Conservation (phyloP, 345 rosid genomes). For the Lumnitzera littorea region DNA sequence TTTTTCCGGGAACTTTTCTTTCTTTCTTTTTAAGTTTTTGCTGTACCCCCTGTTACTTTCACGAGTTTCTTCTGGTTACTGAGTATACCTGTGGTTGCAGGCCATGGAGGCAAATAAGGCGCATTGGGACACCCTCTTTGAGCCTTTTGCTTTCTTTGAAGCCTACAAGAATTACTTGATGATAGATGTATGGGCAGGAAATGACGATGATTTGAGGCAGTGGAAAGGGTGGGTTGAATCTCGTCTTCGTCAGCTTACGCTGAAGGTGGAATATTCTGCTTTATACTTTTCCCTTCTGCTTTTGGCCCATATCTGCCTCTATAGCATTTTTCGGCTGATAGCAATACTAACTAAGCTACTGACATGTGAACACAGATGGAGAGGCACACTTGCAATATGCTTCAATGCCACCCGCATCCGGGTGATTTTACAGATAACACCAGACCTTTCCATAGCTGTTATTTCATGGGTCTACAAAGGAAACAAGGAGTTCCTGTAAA, state of each 20-base stretch:
- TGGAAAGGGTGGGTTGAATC: slow-evolving; percentile 99
- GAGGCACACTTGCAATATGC: slow-evolving; percentile 76
- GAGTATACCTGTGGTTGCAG: slow-evolving; percentile 33
- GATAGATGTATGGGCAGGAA: slow-evolving; percentile 74
- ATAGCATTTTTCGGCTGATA: background rate
- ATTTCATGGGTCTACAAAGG: slow-evolving; percentile 96
- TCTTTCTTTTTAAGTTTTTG: background rate
- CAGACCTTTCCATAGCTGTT: slow-evolving; percentile 57
- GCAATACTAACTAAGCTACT: slow-evolving; percentile 16
- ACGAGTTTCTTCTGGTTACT: background rate
- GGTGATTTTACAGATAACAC: slow-evolving; percentile 71
- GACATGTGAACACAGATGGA: slow-evolving; percentile 53
- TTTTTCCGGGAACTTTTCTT: background rate
- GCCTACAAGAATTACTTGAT: slow-evolving; percentile 88
- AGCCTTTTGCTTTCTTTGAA: slow-evolving; percentile 84
- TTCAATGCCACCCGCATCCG: slow-evolving; percentile 94
- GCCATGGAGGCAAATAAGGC: slow-evolving; percentile 77
- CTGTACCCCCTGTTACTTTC: background rate
- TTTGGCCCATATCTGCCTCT: background rate
- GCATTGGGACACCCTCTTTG: slow-evolving; percentile 87
- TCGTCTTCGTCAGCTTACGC: slow-evolving; percentile 86
- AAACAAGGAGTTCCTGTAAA: slow-evolving; percentile 77
- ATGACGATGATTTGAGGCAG: slow-evolving; percentile 73
- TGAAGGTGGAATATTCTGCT: slow-evolving; percentile 47
- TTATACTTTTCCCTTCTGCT: background rate